Conservation (phyloP, 495 filamentous ascomycete species). For the Hypoxylon lienhwacheense region DNA sequence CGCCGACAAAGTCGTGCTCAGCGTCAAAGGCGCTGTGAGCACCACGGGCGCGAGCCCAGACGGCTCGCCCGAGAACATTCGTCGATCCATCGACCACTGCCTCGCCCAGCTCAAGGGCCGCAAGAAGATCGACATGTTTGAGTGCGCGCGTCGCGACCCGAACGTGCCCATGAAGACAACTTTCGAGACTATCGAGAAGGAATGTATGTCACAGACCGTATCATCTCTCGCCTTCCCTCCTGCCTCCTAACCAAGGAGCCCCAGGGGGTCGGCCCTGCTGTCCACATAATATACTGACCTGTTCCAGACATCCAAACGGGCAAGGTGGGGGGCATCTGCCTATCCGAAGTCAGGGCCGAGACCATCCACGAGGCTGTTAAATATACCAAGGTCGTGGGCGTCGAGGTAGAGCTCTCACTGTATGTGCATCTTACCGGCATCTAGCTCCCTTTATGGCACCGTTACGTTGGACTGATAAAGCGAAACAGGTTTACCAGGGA, state of each 20-base stretch:
- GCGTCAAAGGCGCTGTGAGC: slow-evolving; percentile 63
- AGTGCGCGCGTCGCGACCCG: slow-evolving; percentile 72
- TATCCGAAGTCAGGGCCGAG: slow-evolving; percentile 72
- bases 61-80: slow-evolving; percentile 63
- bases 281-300: slow-evolving; percentile 17
- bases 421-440: slow-evolving; percentile 65
- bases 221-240: not conserved
- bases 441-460: slow-evolving; percentile 7
- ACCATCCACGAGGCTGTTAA: slow-evolving; percentile 75
- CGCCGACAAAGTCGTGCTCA: slow-evolving; percentile 63
- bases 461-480: slow-evolving; percentile 53
- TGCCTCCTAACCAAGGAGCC: too few relatives aligned
- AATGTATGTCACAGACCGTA: slow-evolving; percentile 39
- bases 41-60: slow-evolving; percentile 48
- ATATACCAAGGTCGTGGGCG: slow-evolving; percentile 67
- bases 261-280: too few relatives aligned
- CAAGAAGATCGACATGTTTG: slow-evolving; percentile 82
- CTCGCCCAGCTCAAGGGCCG: slow-evolving; percentile 66
- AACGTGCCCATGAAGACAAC: slow-evolving; percentile 54
- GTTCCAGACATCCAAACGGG: slow-evolving; percentile 65
- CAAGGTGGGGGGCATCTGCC: slow-evolving; percentile 75
- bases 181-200: slow-evolving; percentile 57
- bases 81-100: slow-evolving; percentile 67
- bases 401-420: slow-evolving; percentile 81
- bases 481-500: slow-evolving; percentile 41